phyloP scores from a whole-genome alignment of 1,284 basidiomycete genomes.

The Chondrostereum purpureum region DNA sequence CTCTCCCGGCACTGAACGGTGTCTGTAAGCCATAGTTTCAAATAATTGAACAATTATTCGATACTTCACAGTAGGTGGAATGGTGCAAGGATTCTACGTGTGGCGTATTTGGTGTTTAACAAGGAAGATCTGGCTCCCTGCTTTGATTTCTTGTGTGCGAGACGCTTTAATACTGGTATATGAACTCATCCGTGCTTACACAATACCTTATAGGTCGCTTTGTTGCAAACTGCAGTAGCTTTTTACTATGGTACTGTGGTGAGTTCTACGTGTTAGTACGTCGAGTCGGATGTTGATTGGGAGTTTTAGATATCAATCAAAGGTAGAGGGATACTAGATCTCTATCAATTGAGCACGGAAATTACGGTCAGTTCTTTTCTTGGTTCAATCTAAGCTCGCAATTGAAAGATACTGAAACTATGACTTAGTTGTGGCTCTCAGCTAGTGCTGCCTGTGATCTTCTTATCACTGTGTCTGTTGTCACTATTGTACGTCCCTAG shows the following conservation, averaged over 20 bases:
- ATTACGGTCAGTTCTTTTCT: conserved; percentile 10
- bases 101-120: conserved; percentile 14
- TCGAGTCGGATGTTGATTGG: neutral
- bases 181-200: too few relatives aligned
- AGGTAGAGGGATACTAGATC: conserved; percentile 1
- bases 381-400: too few relatives aligned
- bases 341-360: conserved; percentile 7
- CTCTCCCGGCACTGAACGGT: conserved; percentile 9
- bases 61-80: conserved; percentile 8
- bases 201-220: too few relatives aligned
- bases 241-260: conserved; percentile 11
- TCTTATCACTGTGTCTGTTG: conserved; percentile 12
- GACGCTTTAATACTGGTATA: too few relatives aligned
- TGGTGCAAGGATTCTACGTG: conserved; percentile 14
- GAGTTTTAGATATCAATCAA: neutral
- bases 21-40: conserved; percentile 6
- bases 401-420: too few relatives aligned
- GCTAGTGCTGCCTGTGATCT: conserved; percentile 12
- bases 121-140: conserved; percentile 9
- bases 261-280: neutral
- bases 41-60: neutral
- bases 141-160: conserved; percentile 11
- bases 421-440: too few relatives aligned
- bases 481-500: too few relatives aligned
- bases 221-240: conserved; percentile 5